Conservation (phyloP, 2,329 filamentous ascomycete species). For the Aspergillus niger region DNA sequence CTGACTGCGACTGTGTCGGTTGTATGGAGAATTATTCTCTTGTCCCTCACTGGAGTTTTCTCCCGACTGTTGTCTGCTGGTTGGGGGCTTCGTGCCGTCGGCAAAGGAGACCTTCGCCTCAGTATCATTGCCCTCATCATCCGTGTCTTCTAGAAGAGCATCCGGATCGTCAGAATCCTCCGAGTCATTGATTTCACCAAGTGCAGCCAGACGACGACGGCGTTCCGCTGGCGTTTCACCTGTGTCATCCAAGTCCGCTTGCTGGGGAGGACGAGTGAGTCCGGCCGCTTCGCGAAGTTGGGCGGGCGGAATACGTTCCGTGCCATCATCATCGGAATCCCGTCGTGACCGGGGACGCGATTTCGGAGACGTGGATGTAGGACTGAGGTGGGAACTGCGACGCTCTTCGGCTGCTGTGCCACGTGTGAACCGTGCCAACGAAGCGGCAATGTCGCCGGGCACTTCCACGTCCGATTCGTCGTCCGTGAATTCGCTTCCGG, state of each 20-base stretch:
- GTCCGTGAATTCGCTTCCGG: conserved; percentile 28
- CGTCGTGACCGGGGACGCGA: conserved; percentile 26
- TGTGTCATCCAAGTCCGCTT: conserved; percentile 37
- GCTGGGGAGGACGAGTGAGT: conserved; percentile 27
- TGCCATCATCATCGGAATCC: conserved; percentile 48
- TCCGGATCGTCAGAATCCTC: conserved; percentile 31
- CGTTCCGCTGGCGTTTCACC: conserved; percentile 50
- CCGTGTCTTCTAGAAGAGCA: conserved; percentile 22
- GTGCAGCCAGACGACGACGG: conserved; percentile 48
- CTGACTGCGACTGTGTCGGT: conserved; percentile 4
- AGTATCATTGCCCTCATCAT: conserved; percentile 28
- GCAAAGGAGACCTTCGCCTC: conserved; percentile 37
- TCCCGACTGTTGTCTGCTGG: conserved; percentile 11
- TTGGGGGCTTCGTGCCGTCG: conserved; percentile 33
- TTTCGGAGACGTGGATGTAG: conserved; percentile 25
- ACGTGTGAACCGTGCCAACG: conserved; percentile 39
- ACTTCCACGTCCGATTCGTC: conserved; percentile 27
- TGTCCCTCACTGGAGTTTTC: background rate
- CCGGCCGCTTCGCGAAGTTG: conserved; percentile 37
- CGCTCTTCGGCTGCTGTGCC: conserved; percentile 43
- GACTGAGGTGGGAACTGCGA: conserved; percentile 36
- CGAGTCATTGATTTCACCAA: conserved; percentile 38
- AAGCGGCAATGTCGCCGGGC: conserved; percentile 38
- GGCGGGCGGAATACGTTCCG: conserved; percentile 44
- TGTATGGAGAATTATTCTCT: conserved; percentile 2